Evolutionary conservation across 495 filamentous ascomycete genomes (phyloP), one percentile per base, ranked within the genome.

Genomic region (Neurospora hispaniola): DNA sequence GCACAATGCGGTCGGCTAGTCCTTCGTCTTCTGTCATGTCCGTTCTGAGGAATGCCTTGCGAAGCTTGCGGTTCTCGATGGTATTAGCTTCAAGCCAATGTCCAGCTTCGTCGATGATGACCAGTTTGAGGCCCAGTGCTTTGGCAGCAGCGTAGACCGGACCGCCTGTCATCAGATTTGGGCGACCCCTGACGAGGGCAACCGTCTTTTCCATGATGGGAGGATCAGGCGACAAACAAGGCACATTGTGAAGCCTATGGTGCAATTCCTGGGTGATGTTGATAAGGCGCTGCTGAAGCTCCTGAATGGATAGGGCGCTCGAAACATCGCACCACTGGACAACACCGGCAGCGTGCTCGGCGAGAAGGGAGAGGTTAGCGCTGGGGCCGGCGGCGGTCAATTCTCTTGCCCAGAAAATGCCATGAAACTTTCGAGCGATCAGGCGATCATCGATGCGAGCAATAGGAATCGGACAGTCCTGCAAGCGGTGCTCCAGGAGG

Each of bases 21-120:
- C 73, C 74, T 3, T 76, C 74, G 59, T 82, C 79, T 3, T 78
- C 79, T 8, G 79, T 80, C 71, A 82, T 79, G 73, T 80, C 76
- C 6, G 78, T 75, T 8, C 75, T 75, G 2, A 82, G 69, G 69
- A 82, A 82, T 11, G 76, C 78, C 70, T 84, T 79, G 46, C 81
- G 83, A 74, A 76, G 80, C 69, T 80, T 74, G 12, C 71, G 75
- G 71, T 81, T 83, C 16, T 81, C 75, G 7, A 69, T 46, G 0
- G 77, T 79, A 31, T 75, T 71, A 7, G 73, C 74, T 75, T 83
- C 77, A 27, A 88, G 74, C 86, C 86, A 87, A 70, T 86, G 82
- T 2, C 85, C 84, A 2, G 79, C 76, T 7, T 82, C 78, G 69
- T 87, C 85, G 27, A 88, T 73, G 31, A 87, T 79, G 7, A 87